Base-by-base conservation (phyloP, 225 moss, liverwort and hornwort genomes). In the Sphagnum contortum region DNA sequence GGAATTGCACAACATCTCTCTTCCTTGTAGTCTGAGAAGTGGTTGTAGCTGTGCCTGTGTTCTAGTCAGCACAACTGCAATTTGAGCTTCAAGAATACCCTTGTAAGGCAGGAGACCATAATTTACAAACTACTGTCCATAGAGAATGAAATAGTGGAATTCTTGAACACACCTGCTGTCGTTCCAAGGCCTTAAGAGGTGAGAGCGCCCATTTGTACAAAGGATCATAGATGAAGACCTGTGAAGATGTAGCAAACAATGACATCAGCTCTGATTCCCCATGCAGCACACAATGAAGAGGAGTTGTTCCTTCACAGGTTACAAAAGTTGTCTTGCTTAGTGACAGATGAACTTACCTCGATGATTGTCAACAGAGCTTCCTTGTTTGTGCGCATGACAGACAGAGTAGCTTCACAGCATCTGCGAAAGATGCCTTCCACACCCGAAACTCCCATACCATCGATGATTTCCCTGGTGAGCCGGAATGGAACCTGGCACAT, bases 151-250 rank as follows among this genome's bases (percentile, higher is more conserved):
- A 64, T 3, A 11, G 44, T 44, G 64, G 48, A 8, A n/a, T 49
- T 7, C 10, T 52, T 48, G n/a, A 56, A 64, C 64, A 55, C 65
- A 92, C 95, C 91, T 77, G 88, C 59, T 98, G 96, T 71, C 90
- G 76, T 74, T 89, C 90, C 74, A 98, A 72, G 58, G 92, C 96
- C 73, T 98, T 98, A 57, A 98, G 77, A 47, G 96, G 96, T 71
- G 96, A 98, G 71, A 93, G 62, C 9, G 96, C 92, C 96, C 96
- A 98, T 76, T 90, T 92, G 76, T 98, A 98, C 61, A 98, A 75
- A 50, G 96, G 96, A 79, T 98, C 96, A 55, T 93, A 82, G 49
- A 98, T 98, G 83, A 98, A 98, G 12, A 96, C 96, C 95, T 95
- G 86, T 44, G 44, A 46, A 48, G 72, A 12, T 8, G 7, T 56